A percentile compares a stretch with the other conserved stretches of the same genome.
Conservation (phyloP, 257 asterid species). For the Galeopsis tetrahit region DNA sequence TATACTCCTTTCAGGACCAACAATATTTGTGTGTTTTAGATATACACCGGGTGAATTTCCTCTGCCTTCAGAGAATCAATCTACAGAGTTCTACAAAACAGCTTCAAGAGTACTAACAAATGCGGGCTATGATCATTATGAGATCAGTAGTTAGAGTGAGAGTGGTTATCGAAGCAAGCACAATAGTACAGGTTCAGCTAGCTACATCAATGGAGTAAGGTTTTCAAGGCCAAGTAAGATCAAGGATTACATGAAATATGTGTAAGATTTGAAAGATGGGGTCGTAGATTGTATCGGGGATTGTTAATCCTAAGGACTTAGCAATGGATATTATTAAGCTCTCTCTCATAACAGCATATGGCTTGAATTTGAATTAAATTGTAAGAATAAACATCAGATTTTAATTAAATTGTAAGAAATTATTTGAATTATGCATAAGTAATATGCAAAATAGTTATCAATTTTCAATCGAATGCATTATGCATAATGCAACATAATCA, state of each 20-base stretch:
- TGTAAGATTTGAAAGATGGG: constrained; percentile 63
- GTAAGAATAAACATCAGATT: no score
- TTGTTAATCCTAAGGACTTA: constrained; percentile 54
- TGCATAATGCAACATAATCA: no score
- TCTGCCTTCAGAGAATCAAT: constrained; percentile 78
- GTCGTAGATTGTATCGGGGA: constrained; percentile 23
- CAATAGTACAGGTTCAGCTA: constrained; percentile 84
- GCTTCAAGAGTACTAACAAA: constrained; percentile 72
- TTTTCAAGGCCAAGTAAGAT: constrained; percentile 87
- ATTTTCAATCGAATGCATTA: no score
- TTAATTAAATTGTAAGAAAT: no score
- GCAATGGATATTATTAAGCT: constrained; percentile 84
- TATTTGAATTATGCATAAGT: no score
- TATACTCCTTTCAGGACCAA: no score
- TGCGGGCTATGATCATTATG: constrained; percentile 92
- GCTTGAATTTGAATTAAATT: no score
- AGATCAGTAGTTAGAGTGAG: constrained; percentile 88
- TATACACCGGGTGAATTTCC: constrained; percentile 87
- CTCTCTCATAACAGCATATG: no score
- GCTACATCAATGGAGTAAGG: constrained; percentile 64
- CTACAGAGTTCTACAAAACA: constrained; percentile 79
- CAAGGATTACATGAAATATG: constrained; percentile 65
- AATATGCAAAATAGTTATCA: no score
- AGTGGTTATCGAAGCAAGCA: constrained; percentile 80
- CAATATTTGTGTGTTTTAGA: constrained; percentile 48